Evolutionary conservation across 108 stramenopile species (phyloP), one percentile per base, ranked within the genome.

Genomic region (Conticribra guillardii): DNA sequence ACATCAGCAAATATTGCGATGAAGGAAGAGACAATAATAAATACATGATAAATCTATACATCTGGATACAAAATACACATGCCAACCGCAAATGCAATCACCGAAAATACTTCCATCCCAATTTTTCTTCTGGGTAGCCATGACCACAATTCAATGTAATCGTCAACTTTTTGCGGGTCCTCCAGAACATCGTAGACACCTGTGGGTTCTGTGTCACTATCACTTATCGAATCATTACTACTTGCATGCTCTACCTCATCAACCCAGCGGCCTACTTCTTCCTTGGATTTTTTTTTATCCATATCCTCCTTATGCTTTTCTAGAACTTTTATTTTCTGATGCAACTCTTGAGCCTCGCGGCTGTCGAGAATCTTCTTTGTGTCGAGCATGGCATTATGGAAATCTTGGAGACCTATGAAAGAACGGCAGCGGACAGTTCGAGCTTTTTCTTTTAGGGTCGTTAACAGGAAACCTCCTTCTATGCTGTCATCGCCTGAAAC

Each of bases 271-370:
- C 84, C 79, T 15, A 90, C 60, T 29, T n/a, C n/a, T n/a, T 83
- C 82, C 24, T 74, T 84, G 31, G 82, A 87, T n/a, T 87, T 47
- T 34, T 77, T 82, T 63, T 84, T 85, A 49, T 90, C 80, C 17
- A 41, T 16, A 16, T 9, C 55, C 33, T 76, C 71, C 7, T 28
- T 51, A 18, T 47, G 30, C 1, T 26, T 34, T 23, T 76, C 62
- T 0, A 19, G 19, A 17, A 16, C 29, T 24, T 65, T 45, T 26
- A 76, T 72, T 28, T 81, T 63, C 28, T 32, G 47, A 54, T 71
- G 17, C 48, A 81, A 64, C 32, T 49, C 58, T 33, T 70, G 26
- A 5, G 80, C 80, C 60, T 76, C 63, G 27, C 64, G 69, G 30
- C 58, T 55, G 28, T 27, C 4, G 3, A 49, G 14, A 8, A 76